Base-by-base conservation (phyloP, 1,139 yeast species). In the Nakaseomyces nivariensis region DNA sequence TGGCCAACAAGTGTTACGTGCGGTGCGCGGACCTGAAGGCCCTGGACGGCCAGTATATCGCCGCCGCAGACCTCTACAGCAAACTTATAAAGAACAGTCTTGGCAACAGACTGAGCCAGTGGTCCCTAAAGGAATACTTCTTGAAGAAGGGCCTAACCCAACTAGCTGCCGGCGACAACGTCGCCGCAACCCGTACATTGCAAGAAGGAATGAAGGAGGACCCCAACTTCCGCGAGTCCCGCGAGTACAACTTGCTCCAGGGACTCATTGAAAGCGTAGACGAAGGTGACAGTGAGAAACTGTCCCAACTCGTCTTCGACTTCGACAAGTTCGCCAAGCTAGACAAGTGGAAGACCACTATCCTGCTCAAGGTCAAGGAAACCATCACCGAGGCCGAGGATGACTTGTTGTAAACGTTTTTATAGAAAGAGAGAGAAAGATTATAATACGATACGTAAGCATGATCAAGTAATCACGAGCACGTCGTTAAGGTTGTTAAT, bases 71-170 rank as follows among this genome's bases (percentile, higher is more conserved):
- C 51, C 75, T 81, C 49, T 90, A 84, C 65, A 94, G 87, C 62
- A 75, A 76, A 50, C 80, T 90, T 41, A 92, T 90, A 44, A 80
- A 82, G 67, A 85, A 79, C 59, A 80, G 86, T 64, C 67, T 86
- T 52, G 85, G 84, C 55, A 88, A 85, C 67, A 79, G 78, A 56
- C 73, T 89, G 57, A 79, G 94, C 48, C 85, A 82, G 68, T 92
- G 97, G 97, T 83, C 89, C 53, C 74, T 92, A 62, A 92, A 94
- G 69, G 98, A 92, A 54, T 88, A 90, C 66, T 89, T 87, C 62
- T 73, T 88, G 62, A 89, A 89, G 72, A 81, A 86, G 46, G 81
- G 88, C 33, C 73, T 92, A 52, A 87, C 97, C 64, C 79, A 83
- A 51, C 74, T 92, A 58, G 95, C 96, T 38, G 77, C 78, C 52